Percentiles rank a stretch among this genome's conserved stretches.
Evolutionary conservation across 176 grass and related monocot genomes (phyloP).

Genomic region (Elaeis guineensis): DNA sequence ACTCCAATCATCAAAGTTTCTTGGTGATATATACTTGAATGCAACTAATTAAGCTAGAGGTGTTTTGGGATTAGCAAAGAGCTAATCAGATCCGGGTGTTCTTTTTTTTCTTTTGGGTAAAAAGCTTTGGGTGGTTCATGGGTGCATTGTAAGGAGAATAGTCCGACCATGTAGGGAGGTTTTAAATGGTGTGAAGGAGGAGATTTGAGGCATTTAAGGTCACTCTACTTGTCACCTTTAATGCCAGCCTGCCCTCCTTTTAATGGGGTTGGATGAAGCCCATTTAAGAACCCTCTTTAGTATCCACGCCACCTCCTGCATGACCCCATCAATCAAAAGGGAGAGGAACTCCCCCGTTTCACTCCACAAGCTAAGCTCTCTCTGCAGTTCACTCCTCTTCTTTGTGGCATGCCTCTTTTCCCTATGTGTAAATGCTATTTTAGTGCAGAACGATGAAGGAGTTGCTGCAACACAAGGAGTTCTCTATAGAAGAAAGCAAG

Average conservation of each 20-base stretch:
- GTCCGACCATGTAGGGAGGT: constrained; percentile 30
- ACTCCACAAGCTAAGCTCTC: not conserved
- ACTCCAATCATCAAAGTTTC: no score
- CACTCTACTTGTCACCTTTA: constrained; percentile 76
- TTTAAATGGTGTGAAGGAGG: constrained; percentile 67
- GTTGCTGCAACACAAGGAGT: constrained; percentile 2
- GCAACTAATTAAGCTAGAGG: not conserved
- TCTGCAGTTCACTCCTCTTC: not conserved
- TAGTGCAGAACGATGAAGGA: constrained; percentile 32
- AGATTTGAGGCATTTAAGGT: constrained; percentile 90
- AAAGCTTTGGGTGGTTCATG: constrained; percentile 25
- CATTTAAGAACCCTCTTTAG: constrained; percentile 67
- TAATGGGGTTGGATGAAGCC: constrained; percentile 78
- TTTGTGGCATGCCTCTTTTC: not conserved
- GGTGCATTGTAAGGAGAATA: constrained; percentile 47
- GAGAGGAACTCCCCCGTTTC: constrained; percentile 1
- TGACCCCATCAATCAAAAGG: constrained; percentile 60
- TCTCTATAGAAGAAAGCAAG: not conserved
- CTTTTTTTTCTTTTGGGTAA: not conserved
- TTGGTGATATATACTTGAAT: no score
- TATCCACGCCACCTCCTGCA: constrained; percentile 44
- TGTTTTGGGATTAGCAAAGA: not conserved
- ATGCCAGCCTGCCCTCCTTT: constrained; percentile 62
- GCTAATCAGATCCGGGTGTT: constrained; percentile 20
- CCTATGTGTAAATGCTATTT: not conserved